Evolutionary conservation across 1,284 basidiomycete genomes (phyloP).

Genomic region (Trichosporon asahii): DNA sequence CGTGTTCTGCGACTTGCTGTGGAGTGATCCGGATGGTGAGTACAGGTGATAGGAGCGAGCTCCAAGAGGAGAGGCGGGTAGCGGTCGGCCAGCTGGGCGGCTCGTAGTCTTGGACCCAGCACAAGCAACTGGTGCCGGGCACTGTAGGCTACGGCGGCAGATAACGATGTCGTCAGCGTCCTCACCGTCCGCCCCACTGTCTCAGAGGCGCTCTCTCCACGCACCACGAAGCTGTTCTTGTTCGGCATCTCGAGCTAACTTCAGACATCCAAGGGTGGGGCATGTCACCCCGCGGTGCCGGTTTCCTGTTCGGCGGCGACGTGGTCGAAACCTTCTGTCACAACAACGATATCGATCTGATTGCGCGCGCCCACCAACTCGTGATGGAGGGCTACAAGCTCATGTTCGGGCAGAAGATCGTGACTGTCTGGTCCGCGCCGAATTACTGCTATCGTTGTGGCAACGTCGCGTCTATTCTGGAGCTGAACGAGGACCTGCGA

Average conservation of each 20-base stretch:
- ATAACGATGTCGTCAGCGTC: not conserved
- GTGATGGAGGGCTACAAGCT: slow-evolving; percentile 98
- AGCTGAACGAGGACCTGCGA: slow-evolving; percentile 82
- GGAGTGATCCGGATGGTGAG: slow-evolving; percentile 96
- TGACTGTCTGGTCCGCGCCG: slow-evolving; percentile 97
- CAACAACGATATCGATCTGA: slow-evolving; percentile 87
- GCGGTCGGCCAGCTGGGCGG: too few species aligned
- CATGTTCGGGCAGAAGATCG: slow-evolving; percentile 94
- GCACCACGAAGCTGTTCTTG: too few species aligned
- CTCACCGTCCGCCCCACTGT: not conserved
- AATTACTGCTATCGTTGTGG: slow-evolving; percentile 98
- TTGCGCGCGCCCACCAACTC: slow-evolving; percentile 94
- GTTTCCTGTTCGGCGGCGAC: slow-evolving; percentile 91
- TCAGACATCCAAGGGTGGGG: slow-evolving; percentile 90
- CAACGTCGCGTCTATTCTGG: slow-evolving; percentile 88
- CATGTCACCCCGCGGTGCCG: slow-evolving; percentile 91
- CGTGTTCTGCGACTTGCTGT: slow-evolving; percentile 95
- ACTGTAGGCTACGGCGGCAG: too few species aligned
- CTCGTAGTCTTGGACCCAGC: too few species aligned
- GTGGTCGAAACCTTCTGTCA: slow-evolving; percentile 87
- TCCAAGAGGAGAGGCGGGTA: too few species aligned
- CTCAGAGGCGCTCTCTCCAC: not conserved
- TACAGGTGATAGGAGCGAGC: not conserved
- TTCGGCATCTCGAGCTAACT: not conserved
- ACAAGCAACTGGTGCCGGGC: too few species aligned